Conservation (phyloP, 257 asterid species). For the Solanum microdontum region DNA sequence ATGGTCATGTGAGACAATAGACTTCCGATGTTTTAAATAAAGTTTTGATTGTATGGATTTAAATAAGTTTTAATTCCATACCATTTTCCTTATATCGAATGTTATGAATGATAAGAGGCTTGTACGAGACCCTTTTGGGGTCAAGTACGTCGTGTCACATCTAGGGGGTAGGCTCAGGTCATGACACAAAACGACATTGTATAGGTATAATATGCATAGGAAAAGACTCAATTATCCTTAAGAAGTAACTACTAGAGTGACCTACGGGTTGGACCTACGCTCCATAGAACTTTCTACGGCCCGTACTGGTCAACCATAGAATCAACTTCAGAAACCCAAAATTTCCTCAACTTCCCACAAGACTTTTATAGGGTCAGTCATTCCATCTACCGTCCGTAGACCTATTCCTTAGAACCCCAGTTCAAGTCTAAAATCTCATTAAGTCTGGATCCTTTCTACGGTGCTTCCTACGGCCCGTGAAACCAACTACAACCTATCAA, state of each 20-base stretch:
- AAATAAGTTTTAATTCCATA: too few relatives aligned
- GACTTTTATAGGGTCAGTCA: neutral
- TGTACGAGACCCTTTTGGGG: too few relatives aligned
- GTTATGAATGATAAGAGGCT: too few relatives aligned
- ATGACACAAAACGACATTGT: neutral
- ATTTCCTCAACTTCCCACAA: neutral
- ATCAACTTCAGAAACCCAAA: neutral
- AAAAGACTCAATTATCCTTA: neutral
- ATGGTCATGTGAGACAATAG: too few relatives aligned
- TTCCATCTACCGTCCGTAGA: neutral
- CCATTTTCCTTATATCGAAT: too few relatives aligned
- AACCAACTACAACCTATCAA: neutral
- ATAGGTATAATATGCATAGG: neutral
- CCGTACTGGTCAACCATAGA: neutral
- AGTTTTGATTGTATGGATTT: too few relatives aligned
- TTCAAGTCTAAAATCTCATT: neutral
- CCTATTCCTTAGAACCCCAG: neutral
- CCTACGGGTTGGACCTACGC: neutral
- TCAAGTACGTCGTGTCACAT: too few relatives aligned
- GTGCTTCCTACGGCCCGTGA: neutral
- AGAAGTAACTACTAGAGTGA: neutral
- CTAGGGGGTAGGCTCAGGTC: too few relatives aligned
- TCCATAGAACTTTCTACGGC: neutral
- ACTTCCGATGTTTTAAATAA: too few relatives aligned
- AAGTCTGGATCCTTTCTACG: neutral